Evolutionary conservation across 1,284 basidiomycete species (phyloP).

Genomic region (Taiwanofungus camphoratus): DNA sequence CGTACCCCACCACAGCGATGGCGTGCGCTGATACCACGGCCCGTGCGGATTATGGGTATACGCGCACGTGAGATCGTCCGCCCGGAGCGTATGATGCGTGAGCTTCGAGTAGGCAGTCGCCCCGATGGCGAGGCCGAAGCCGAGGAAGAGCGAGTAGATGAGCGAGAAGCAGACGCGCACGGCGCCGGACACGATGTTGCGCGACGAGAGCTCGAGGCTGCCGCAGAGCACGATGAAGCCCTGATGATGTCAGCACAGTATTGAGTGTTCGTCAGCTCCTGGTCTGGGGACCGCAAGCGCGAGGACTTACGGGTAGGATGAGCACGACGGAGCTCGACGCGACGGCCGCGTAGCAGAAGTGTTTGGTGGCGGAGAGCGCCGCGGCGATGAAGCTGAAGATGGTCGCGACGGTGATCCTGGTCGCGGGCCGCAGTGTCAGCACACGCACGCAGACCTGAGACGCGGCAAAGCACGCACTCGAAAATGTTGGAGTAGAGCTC

Average conservation of each 20-base stretch:
- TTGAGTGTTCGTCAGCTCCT: background rate
- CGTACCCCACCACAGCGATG: slow-evolving; percentile 51
- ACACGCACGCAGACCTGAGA: background rate
- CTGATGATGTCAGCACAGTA: slow-evolving; percentile 21
- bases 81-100: slow-evolving; percentile 40
- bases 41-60: slow-evolving; percentile 47
- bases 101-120: slow-evolving; percentile 62
- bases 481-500: slow-evolving; percentile 86
- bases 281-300: too few relatives aligned
- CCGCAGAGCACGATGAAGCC: slow-evolving; percentile 81
- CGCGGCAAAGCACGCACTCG: slow-evolving; percentile 48
- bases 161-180: slow-evolving; percentile 82
- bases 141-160: slow-evolving; percentile 72
- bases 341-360: slow-evolving; percentile 84
- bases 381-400: slow-evolving; percentile 80
- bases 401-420: slow-evolving; percentile 73
- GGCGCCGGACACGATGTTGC: slow-evolving; percentile 79
- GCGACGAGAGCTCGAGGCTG: slow-evolving; percentile 74
- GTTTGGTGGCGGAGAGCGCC: slow-evolving; percentile 61
- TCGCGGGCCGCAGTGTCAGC: too few relatives aligned
- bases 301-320: slow-evolving; percentile 67
- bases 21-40: slow-evolving; percentile 56
- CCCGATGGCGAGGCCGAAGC: slow-evolving; percentile 81
- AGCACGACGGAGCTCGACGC: slow-evolving; percentile 83
- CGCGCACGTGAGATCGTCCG: slow-evolving; percentile 56